Conservation (phyloP, 208 protist species). For the Trichomonas vaginalis region DNA sequence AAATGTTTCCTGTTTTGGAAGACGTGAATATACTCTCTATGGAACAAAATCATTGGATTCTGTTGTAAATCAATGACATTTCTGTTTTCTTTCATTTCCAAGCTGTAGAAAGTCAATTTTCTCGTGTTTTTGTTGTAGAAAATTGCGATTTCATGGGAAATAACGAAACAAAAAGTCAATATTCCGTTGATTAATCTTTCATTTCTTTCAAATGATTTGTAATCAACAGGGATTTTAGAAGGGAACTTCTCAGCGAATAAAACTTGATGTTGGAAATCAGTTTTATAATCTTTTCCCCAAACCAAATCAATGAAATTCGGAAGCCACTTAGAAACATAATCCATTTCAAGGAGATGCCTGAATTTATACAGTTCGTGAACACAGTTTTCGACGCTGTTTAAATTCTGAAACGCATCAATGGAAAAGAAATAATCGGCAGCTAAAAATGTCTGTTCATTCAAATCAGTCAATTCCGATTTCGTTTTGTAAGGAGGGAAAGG, state of each 20-base stretch:
- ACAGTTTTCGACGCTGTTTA: neutral
- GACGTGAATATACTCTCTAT: neutral
- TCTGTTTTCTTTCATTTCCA: too few relatives aligned
- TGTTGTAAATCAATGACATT: neutral
- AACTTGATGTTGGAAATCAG: neutral
- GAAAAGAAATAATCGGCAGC: neutral
- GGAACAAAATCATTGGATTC: neutral
- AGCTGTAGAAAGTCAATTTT: neutral
- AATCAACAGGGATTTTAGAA: neutral
- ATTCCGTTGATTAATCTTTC: neutral
- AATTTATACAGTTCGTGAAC: neutral
- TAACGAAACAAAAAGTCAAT: neutral
- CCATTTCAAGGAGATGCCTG: neutral
- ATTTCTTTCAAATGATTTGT: neutral
- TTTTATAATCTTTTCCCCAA: neutral
- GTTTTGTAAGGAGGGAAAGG: neutral
- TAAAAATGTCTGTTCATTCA: neutral
- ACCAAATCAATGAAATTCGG: neutral
- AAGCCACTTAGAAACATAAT: neutral
- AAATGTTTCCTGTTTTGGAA: neutral
- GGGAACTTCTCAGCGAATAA: neutral
- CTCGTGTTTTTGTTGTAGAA: neutral
- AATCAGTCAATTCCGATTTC: neutral
- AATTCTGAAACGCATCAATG: neutral
- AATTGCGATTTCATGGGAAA: neutral